A percentile compares a stretch with the other conserved stretches of the same genome.
These are phyloP conservation scores for Leccinum aurantiacum DNA, from an alignment of 768 basidiomycete species.

Conservation along the genomic window DNA sequence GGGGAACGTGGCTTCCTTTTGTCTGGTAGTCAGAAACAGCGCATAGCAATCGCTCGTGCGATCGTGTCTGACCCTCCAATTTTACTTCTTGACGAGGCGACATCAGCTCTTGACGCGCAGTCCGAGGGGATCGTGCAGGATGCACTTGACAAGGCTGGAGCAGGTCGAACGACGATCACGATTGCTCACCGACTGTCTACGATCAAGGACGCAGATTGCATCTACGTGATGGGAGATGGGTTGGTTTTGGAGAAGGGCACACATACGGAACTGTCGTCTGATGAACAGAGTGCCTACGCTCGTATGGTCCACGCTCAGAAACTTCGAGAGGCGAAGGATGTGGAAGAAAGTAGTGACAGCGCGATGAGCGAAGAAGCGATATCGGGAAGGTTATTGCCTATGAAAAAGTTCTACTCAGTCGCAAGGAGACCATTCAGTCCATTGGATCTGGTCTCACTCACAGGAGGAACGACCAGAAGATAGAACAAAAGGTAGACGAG, in stretches of 20 bases:
- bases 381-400: too few species aligned
- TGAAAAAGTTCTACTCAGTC: too few species aligned
- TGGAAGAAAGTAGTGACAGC: constrained; percentile 22
- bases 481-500: too few species aligned
- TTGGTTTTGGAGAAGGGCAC: constrained; percentile 78
- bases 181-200: constrained; percentile 44
- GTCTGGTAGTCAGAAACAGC: constrained; percentile 85
- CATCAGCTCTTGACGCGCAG: too few species aligned
- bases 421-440: too few species aligned
- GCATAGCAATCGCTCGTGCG: constrained; percentile 86
- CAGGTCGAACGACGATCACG: too few species aligned
- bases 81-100: too few species aligned
- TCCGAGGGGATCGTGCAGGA: too few species aligned
- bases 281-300: constrained; percentile 65
- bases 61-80: constrained; percentile 52
- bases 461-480: too few species aligned
- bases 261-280: constrained; percentile 63
- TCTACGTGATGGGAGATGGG: constrained; percentile 90
- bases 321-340: constrained; percentile 56
- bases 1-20: constrained; percentile 87
- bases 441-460: too few species aligned
- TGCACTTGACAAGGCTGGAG: too few species aligned
- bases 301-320: constrained; percentile 78
- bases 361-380: constrained; percentile 21
- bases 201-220: constrained; percentile 80